These are phyloP conservation scores for Eimeria maxima DNA, from an alignment of 169 alveolate species.

Conservation along the genomic window DNA sequence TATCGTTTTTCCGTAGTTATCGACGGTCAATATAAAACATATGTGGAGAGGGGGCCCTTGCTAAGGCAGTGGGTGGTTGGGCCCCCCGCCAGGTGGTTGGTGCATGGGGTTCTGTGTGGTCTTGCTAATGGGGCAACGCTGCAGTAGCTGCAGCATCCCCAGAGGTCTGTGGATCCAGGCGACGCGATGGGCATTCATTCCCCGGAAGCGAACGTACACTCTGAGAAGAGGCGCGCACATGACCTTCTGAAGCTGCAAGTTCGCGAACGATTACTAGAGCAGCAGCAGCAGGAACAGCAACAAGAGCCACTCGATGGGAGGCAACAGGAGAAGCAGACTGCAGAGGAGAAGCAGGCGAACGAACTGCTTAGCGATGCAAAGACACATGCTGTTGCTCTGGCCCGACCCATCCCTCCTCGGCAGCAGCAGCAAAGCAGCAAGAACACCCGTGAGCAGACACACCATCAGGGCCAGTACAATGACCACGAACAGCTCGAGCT, in stretches of 20 bases:
- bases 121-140: neutral
- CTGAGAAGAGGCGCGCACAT: neutral
- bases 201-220: neutral
- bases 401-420: neutral
- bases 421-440: neutral
- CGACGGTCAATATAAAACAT: neutral
- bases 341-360: neutral
- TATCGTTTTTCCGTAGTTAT: neutral
- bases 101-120: neutral
- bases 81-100: neutral
- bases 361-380: neutral
- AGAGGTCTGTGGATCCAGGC: neutral
- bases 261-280: neutral
- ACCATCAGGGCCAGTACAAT: neutral
- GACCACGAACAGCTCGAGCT: neutral
- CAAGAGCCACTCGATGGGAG: neutral
- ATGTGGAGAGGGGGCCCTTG: neutral
- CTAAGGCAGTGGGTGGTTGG: constrained; percentile 3
- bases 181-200: neutral
- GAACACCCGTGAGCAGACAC: neutral
- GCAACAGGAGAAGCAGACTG: neutral
- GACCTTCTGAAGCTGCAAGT: neutral
- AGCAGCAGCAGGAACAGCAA: neutral
- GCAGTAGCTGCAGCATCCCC: neutral
- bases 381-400: neutral